A percentile compares a stretch with the other conserved stretches of the same genome.
These are phyloP conservation scores for Russula virescens DNA, from an alignment of 768 basidiomycete genomes.

Conservation along the genomic window DNA sequence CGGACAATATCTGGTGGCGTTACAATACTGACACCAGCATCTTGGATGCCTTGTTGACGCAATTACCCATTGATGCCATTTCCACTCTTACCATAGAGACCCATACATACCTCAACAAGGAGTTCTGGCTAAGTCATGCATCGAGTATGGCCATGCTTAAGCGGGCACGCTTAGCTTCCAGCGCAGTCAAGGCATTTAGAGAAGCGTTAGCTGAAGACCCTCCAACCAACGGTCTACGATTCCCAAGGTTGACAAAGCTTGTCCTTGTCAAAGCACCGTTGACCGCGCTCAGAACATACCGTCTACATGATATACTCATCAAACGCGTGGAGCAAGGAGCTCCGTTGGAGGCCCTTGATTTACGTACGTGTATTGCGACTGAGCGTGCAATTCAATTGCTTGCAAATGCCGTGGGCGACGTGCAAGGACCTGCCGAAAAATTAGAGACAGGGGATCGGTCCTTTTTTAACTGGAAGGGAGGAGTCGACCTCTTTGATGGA, in stretches of 20 bases:
- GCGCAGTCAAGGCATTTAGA: neutral
- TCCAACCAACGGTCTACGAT: neutral
- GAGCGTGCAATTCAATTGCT: neutral
- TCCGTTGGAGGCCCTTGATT: neutral
- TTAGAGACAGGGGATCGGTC: no score
- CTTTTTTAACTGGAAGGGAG: no score
- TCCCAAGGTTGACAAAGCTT: neutral
- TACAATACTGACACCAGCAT: neutral
- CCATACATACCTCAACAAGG: neutral
- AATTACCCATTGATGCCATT: neutral
- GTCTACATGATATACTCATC: neutral
- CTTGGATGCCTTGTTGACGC: neutral
- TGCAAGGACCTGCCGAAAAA: neutral
- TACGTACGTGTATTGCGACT: neutral
- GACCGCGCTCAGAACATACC: neutral
- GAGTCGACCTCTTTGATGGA: no score
- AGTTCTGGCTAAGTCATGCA: neutral
- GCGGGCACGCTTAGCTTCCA: neutral
- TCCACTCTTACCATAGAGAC: neutral
- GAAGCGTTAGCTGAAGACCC: neutral
- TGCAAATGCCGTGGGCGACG: neutral
- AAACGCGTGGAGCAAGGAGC: neutral
- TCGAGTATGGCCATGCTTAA: neutral
- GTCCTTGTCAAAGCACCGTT: neutral
- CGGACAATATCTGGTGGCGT: neutral